Evolutionary conservation across 768 basidiomycete species (phyloP).

Genomic region (Tubosaeta sp.): DNA sequence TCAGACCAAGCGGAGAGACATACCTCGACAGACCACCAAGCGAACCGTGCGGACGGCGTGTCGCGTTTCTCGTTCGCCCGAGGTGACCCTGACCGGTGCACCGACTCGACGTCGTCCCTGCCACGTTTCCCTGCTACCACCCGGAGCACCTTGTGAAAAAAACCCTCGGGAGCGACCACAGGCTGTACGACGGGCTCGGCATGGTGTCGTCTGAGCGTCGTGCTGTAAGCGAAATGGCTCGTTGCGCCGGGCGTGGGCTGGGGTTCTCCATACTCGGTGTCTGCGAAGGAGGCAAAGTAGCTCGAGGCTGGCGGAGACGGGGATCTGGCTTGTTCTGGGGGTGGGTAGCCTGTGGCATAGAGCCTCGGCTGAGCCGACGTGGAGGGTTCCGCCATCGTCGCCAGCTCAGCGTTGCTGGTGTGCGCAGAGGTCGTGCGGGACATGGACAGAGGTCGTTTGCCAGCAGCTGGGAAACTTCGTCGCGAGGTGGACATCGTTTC

Average conservation of each 20-base stretch:
- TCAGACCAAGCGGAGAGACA: slow-evolving; percentile 17
- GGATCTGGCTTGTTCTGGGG: slow-evolving; percentile 19
- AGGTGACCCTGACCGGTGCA: slow-evolving; percentile 13
- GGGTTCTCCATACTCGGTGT: slow-evolving; percentile 43
- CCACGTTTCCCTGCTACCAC: slow-evolving; percentile 28
- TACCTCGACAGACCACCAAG: slow-evolving; percentile 63
- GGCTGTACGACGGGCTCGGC: slow-evolving; percentile 41
- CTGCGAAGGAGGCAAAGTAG: slow-evolving; percentile 65
- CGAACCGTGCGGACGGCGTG: slow-evolving; percentile 66
- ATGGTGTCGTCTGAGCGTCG: slow-evolving; percentile 68
- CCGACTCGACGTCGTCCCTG: slow-evolving; percentile 32
- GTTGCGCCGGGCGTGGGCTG: slow-evolving; percentile 61
- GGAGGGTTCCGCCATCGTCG: slow-evolving; percentile 12
- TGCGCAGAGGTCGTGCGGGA: slow-evolving; percentile 8
- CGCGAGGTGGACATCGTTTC: slow-evolving; percentile 27
- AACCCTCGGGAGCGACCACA: slow-evolving; percentile 43
- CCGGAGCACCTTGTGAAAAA: slow-evolving; percentile 43
- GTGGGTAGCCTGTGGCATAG: slow-evolving; percentile 10
- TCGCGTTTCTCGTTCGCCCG: slow-evolving; percentile 33
- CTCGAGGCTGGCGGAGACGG: slow-evolving; percentile 77
- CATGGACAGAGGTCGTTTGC: slow-evolving; percentile 16
- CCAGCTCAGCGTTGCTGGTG: slow-evolving; percentile 15
- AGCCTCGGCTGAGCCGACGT: slow-evolving; percentile 21
- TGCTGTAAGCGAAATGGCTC: slow-evolving; percentile 79
- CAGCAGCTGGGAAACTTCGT: slow-evolving; percentile 12